Evolutionary conservation across 345 rosid species (phyloP).

Genomic region (Erucastrum elatum): DNA sequence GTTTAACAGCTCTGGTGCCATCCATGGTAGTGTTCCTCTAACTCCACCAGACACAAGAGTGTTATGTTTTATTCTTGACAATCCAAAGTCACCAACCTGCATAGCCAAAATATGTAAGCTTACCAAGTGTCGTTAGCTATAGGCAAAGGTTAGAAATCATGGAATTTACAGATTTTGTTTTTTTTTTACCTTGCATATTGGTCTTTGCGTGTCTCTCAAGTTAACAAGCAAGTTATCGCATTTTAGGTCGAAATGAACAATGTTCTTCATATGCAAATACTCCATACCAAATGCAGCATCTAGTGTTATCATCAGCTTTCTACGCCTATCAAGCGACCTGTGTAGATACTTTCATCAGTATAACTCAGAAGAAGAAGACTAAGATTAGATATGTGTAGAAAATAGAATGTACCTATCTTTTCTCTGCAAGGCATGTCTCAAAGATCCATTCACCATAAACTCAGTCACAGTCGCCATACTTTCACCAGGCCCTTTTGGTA

Average conservation of each 20-base stretch:
- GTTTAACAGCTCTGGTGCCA: conserved; percentile 88
- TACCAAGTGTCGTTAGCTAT: neutral
- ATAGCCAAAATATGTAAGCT: neutral
- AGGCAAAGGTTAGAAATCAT: neutral
- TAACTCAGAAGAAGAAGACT: neutral
- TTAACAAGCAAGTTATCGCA: conserved; percentile 92
- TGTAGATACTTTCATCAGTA: neutral
- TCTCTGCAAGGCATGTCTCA: conserved; percentile 69
- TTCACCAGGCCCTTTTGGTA: conserved; percentile 85
- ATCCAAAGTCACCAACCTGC: conserved; percentile 92
- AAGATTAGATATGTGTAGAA: neutral
- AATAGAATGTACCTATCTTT: conserved; percentile 55
- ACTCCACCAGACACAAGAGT: conserved; percentile 91
- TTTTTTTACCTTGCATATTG: conserved; percentile 79
- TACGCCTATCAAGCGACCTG: conserved; percentile 80
- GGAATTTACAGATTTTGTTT: neutral
- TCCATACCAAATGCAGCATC: conserved; percentile 99
- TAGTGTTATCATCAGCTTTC: conserved; percentile 67
- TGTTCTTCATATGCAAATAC: conserved; percentile 77
- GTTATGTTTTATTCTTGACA: conserved; percentile 88
- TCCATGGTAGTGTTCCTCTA: conserved; percentile 98
- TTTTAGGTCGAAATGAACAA: conserved; percentile 94
- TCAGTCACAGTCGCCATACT: conserved; percentile 91
- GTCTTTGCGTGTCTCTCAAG: conserved; percentile 86
- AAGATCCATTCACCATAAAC: conserved; percentile 87